A percentile compares a stretch with the other conserved stretches of the same genome.
Conservation (phyloP, 1,284 basidiomycete species). For the Pascua guehoae region DNA sequence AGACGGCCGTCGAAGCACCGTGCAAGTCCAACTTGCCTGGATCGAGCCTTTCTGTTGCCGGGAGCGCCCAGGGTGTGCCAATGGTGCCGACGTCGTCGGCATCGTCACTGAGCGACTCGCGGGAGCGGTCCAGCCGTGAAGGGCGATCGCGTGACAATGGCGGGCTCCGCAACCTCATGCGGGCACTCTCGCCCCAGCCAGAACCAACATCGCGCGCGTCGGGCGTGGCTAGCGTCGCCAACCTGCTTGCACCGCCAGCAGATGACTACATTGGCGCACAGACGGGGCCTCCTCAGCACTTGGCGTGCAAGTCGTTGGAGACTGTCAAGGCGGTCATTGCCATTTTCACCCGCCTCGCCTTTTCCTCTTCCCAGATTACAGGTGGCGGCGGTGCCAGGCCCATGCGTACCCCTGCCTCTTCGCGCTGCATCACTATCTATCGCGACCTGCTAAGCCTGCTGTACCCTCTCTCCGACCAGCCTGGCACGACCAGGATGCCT, state of each 20-base stretch:
- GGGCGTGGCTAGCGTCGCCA: slow-evolving; percentile 1
- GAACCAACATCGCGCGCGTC: neutral
- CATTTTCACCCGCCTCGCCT: slow-evolving; percentile 52
- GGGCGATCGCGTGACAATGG: slow-evolving; percentile 8
- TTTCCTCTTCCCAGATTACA: slow-evolving; percentile 35
- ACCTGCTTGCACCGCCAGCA: slow-evolving; percentile 3
- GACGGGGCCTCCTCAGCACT: slow-evolving; percentile 17
- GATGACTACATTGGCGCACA: slow-evolving; percentile 7
- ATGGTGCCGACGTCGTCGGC: neutral
- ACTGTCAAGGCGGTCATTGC: slow-evolving; percentile 51
- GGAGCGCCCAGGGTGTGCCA: too few species aligned
- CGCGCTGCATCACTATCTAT: slow-evolving; percentile 51
- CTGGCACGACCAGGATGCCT: slow-evolving; percentile 27
- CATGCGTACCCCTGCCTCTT: slow-evolving; percentile 47
- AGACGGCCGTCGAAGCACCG: slow-evolving; percentile 37
- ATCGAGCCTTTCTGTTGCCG: neutral
- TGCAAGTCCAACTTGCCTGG: slow-evolving; percentile 15
- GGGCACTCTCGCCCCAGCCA: slow-evolving; percentile 29
- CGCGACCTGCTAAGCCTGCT: slow-evolving; percentile 52
- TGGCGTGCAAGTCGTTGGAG: slow-evolving; percentile 41
- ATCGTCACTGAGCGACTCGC: slow-evolving; percentile 1
- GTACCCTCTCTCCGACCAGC: slow-evolving; percentile 30
- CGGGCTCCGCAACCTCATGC: slow-evolving; percentile 33
- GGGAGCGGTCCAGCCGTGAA: slow-evolving; percentile 5
- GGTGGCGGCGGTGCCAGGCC: slow-evolving; percentile 32